phyloP scores from a whole-genome alignment of 2,329 filamentous ascomycete genomes.

The Keithomyces neogunnii region DNA sequence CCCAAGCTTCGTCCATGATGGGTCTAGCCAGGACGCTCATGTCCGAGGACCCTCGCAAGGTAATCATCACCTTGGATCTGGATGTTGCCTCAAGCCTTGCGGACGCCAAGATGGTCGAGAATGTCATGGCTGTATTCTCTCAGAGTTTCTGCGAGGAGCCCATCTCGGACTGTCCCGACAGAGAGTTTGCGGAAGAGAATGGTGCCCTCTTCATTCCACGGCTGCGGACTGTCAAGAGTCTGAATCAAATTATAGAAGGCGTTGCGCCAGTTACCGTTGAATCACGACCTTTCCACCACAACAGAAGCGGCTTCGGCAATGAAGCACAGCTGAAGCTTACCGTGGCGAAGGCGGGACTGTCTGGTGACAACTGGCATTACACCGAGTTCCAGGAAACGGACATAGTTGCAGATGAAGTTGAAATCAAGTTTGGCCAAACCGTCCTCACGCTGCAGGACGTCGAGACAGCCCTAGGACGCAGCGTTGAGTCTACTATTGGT shows the following conservation, averaged over 20 bases:
- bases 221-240: conserved; percentile 25
- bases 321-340: conserved; percentile 14
- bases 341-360: conserved; percentile 18
- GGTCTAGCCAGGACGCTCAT: conserved; percentile 38
- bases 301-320: neutral
- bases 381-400: conserved; percentile 8
- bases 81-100: conserved; percentile 13
- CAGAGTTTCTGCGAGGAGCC: conserved; percentile 13
- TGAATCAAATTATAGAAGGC: conserved; percentile 38
- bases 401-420: conserved; percentile 26
- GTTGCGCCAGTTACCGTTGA: conserved; percentile 3
- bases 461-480: conserved; percentile 25
- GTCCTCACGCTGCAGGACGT: conserved; percentile 28
- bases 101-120: conserved; percentile 7
- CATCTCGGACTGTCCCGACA: conserved; percentile 20
- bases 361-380: conserved; percentile 17
- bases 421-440: conserved; percentile 29
- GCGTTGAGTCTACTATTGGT: conserved; percentile 22
- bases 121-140: conserved; percentile 18
- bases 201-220: conserved; percentile 35
- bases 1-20: conserved; percentile 31
- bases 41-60: conserved; percentile 38
- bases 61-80: conserved; percentile 36
- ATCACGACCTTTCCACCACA: conserved; percentile 13
- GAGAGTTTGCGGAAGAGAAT: conserved; percentile 33